Conservation (phyloP, 768 basidiomycete genomes). For the Naganishia friedmannii region DNA sequence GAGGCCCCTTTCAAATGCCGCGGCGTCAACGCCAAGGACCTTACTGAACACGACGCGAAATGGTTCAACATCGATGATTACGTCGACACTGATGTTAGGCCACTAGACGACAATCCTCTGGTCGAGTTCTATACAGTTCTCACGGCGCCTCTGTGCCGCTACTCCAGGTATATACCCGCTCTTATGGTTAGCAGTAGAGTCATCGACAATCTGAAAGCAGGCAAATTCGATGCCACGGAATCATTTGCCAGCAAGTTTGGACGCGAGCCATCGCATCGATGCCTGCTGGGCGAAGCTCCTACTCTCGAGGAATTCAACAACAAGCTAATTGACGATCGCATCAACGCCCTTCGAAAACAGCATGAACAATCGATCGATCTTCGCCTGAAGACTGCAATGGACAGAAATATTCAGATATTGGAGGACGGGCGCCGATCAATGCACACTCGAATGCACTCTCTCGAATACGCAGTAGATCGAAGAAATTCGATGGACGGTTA, state of each 20-base stretch:
- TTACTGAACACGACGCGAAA: conserved; percentile 34
- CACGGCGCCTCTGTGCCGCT: conserved; percentile 78
- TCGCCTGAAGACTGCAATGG: neutral
- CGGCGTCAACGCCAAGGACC: conserved; percentile 28
- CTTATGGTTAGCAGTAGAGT: conserved; percentile 12
- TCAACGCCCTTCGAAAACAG: neutral
- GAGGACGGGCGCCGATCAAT: conserved; percentile 9
- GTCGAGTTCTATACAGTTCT: conserved; percentile 70
- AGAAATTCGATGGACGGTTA: conserved; percentile 21
- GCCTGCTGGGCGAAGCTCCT: conserved; percentile 66
- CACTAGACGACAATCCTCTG: conserved; percentile 58
- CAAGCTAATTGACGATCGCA: conserved; percentile 3
- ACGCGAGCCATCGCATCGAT: conserved; percentile 74
- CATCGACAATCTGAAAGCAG: conserved; percentile 33
- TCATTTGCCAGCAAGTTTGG: conserved; percentile 68
- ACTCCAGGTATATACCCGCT: conserved; percentile 57
- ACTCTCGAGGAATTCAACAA: conserved; percentile 8
- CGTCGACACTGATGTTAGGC: conserved; percentile 69
- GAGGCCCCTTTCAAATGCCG: neutral
- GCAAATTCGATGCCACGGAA: conserved; percentile 26
- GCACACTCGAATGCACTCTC: conserved; percentile 14
- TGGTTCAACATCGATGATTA: conserved; percentile 84
- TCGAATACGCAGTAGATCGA: neutral
- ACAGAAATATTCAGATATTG: conserved; percentile 4
- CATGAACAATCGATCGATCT: neutral